Percentiles rank a stretch among this genome's conserved stretches.
phyloP scores from a whole-genome alignment of 805 yeast genomes.

The Vanderwaltozyma polyspora region DNA sequence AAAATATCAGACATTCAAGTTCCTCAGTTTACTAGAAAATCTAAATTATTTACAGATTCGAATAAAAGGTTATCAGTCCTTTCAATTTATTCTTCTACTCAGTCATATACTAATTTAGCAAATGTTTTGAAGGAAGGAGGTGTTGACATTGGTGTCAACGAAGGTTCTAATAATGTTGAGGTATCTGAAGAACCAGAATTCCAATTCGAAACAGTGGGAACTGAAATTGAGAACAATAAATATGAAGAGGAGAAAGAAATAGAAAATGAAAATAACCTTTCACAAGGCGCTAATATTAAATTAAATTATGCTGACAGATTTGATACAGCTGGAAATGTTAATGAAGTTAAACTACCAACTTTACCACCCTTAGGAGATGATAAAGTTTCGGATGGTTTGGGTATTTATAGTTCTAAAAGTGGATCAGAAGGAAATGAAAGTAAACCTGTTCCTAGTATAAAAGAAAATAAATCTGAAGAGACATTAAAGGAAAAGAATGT shows the following conservation, averaged over 20 bases:
- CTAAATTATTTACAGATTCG: conserved; percentile 48
- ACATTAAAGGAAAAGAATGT: conserved; percentile 25
- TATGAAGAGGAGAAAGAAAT: conserved; percentile 15
- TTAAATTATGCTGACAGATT: conserved; percentile 32
- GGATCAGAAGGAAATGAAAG: too few species aligned
- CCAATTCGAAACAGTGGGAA: conserved; percentile 18
- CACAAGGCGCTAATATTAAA: conserved; percentile 15
- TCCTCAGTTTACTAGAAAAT: conserved; percentile 62
- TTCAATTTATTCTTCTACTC: conserved; percentile 58
- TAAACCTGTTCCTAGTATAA: conserved; percentile 1
- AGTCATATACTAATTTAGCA: conserved; percentile 50
- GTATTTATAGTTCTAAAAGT: conserved; percentile 16
- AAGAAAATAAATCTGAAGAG: conserved; percentile 2
- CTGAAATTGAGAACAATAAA: conserved; percentile 12
- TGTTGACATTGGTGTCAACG: conserved; percentile 6
- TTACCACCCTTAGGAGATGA: conserved; percentile 22
- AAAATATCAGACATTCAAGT: conserved; percentile 52
- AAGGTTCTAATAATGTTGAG: neutral
- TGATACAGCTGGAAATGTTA: conserved; percentile 5
- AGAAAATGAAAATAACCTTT: conserved; percentile 5
- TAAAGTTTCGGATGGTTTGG: conserved; percentile 15
- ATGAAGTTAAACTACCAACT: conserved; percentile 16
- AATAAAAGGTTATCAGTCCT: conserved; percentile 63
- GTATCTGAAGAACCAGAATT: conserved; percentile 19
- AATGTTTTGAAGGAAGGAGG: conserved; percentile 27